These are phyloP conservation scores for Drechslerella dactyloides DNA, from an alignment of 2,329 filamentous ascomycete species.

Conservation along the genomic window DNA sequence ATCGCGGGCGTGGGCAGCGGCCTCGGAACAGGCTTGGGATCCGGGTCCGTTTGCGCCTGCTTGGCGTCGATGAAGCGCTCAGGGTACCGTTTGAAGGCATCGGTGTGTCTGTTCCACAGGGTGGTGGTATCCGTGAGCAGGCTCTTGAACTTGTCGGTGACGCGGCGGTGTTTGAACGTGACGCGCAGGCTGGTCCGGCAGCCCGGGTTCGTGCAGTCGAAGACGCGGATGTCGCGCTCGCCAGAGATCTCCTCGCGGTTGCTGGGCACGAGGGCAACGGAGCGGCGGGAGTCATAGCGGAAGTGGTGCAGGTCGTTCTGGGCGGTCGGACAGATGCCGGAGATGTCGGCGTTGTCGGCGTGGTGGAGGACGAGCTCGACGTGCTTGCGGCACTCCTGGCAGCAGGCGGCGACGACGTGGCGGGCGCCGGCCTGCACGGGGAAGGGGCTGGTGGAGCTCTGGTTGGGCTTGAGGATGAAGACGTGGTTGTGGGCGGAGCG, in stretches of 20 bases:
- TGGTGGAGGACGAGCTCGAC: conserved; percentile 66
- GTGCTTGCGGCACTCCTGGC: conserved; percentile 68
- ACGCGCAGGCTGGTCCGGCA: conserved; percentile 66
- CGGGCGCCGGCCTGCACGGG: conserved; percentile 59
- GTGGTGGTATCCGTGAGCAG: conserved; percentile 64
- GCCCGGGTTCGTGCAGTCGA: conserved; percentile 66
- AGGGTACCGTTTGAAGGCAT: conserved; percentile 20
- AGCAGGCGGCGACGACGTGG: conserved; percentile 67
- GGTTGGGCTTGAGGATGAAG: conserved; percentile 62
- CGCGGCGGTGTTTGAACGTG: conserved; percentile 63
- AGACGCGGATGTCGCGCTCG: conserved; percentile 61
- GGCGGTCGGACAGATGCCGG: conserved; percentile 60
- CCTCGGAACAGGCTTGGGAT: conserved; percentile 17
- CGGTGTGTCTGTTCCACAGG: conserved; percentile 62
- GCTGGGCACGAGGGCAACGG: conserved; percentile 40
- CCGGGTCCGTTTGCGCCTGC: background rate
- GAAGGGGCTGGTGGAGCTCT: conserved; percentile 60
- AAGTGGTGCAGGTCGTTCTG: conserved; percentile 68
- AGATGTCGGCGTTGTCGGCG: conserved; percentile 56
- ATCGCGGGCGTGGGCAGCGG: conserved; percentile 35
- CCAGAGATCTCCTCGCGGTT: conserved; percentile 53
- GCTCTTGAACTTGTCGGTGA: conserved; percentile 62
- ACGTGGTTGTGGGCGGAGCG: conserved; percentile 64
- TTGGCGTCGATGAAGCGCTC: conserved; percentile 30
- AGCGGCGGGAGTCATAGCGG: conserved; percentile 50